Conservation (phyloP, 305 asterid genomes). For the Plantago rigida region DNA sequence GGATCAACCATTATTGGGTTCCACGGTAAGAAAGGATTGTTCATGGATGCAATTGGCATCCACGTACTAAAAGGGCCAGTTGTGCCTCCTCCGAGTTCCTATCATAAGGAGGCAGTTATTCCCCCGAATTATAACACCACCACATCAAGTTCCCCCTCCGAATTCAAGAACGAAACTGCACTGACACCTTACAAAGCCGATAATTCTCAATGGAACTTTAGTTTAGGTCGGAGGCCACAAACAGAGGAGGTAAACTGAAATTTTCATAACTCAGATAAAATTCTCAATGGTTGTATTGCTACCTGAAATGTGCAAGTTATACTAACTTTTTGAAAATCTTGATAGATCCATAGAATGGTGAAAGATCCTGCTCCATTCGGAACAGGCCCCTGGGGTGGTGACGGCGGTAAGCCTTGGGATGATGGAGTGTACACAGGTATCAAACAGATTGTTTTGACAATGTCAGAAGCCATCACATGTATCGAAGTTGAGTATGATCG, state of each 20-base stretch:
- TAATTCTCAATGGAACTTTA: slow-evolving; percentile 38
- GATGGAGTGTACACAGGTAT: slow-evolving; percentile 74
- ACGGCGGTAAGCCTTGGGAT: slow-evolving; percentile 78
- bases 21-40: slow-evolving; percentile 71
- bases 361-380: slow-evolving; percentile 65
- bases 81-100: slow-evolving; percentile 19
- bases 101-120: slow-evolving; percentile 2
- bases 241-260: slow-evolving; percentile 42
- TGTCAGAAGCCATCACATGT: slow-evolving; percentile 45
- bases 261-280: background rate
- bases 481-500: slow-evolving; percentile 61
- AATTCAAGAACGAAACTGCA: slow-evolving; percentile 24
- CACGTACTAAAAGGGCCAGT: slow-evolving; percentile 45
- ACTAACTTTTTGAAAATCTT: background rate
- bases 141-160: slow-evolving; percentile 16
- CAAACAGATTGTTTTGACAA: slow-evolving; percentile 48
- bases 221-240: slow-evolving; percentile 37
- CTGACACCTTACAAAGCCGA: slow-evolving; percentile 23
- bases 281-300: background rate
- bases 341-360: slow-evolving; percentile 40
- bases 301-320: background rate
- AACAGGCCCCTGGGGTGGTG: slow-evolving; percentile 81
- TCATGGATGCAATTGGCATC: slow-evolving; percentile 66
- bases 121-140: slow-evolving; percentile 19
- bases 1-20: slow-evolving; percentile 56